Evolutionary conservation across 78 protist genomes (phyloP).

Genomic region (Diacronema lutheri): DNA sequence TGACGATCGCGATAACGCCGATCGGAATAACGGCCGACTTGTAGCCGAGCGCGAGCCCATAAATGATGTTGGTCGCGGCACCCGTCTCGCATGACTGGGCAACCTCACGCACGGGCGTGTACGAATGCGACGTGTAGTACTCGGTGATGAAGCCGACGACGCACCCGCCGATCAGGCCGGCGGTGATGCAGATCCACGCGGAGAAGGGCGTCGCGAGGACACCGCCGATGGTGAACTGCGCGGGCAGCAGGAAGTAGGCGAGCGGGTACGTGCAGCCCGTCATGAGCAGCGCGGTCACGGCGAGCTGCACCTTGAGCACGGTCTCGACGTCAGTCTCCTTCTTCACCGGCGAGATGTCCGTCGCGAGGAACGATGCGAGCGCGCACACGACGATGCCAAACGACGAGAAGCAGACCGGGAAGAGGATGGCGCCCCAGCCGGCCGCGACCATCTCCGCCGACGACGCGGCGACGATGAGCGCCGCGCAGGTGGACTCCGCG

Average conservation of each 20-base stretch:
- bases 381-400: conserved; percentile 37
- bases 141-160: conserved; percentile 67
- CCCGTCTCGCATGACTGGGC: conserved; percentile 54
- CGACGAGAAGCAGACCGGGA: conserved; percentile 34
- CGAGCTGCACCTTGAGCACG: conserved; percentile 45
- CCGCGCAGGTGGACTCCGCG: conserved; percentile 65
- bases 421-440: not conserved
- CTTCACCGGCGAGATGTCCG: conserved; percentile 4
- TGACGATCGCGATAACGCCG: conserved; percentile 25
- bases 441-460: not conserved
- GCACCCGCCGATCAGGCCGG: conserved; percentile 62
- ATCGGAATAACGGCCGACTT: conserved; percentile 49
- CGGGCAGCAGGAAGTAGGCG: not conserved
- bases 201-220: not conserved
- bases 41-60: conserved; percentile 57
- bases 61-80: conserved; percentile 67
- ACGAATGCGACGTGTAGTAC: conserved; percentile 65
- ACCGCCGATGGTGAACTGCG: not conserved
- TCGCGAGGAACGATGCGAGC: conserved; percentile 27
- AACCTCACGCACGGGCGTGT: conserved; percentile 45
- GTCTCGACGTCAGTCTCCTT: conserved; percentile 34
- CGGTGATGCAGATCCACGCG: conserved; percentile 31
- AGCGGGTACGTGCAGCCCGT: not conserved
- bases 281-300: conserved; percentile 15
- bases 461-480: conserved; percentile 36